These are phyloP conservation scores for Starmerella stigmatis DNA, from an alignment of 805 yeast species.

Conservation along the genomic window DNA sequence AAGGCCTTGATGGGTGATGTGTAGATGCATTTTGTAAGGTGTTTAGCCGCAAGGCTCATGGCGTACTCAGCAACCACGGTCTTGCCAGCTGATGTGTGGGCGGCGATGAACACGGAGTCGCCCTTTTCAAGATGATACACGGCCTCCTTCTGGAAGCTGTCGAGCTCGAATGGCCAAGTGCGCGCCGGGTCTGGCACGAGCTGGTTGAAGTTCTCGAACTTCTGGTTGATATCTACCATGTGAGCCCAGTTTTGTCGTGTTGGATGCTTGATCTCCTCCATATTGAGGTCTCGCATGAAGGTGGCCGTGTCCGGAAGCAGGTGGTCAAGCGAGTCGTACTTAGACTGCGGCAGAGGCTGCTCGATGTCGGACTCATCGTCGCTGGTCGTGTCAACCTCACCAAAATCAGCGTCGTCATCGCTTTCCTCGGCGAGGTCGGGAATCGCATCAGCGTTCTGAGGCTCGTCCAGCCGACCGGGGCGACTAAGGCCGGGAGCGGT, in stretches of 20 bases:
- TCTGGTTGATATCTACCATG: slow-evolving; percentile 76
- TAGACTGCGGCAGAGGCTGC: slow-evolving; percentile 1
- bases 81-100: slow-evolving; percentile 97
- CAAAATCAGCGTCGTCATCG: slow-evolving; percentile 5
- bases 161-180: slow-evolving; percentile 89
- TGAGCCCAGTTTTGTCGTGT: slow-evolving; percentile 79
- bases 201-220: slow-evolving; percentile 72
- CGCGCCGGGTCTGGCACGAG: slow-evolving; percentile 89
- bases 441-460: slow-evolving; percentile 12
- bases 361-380: slow-evolving; percentile 13
- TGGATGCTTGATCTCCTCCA: background rate
- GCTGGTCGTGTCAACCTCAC: slow-evolving; percentile 8
- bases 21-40: slow-evolving; percentile 93
- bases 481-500: slow-evolving; percentile 72
- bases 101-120: slow-evolving; percentile 96
- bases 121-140: slow-evolving; percentile 94
- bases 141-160: slow-evolving; percentile 93
- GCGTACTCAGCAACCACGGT: slow-evolving; percentile 98
- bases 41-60: slow-evolving; percentile 88
- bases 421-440: slow-evolving; percentile 18
- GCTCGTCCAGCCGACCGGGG: slow-evolving; percentile 41
- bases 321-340: slow-evolving; percentile 33
- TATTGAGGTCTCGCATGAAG: slow-evolving; percentile 33
- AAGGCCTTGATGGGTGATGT: slow-evolving; percentile 92
- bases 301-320: slow-evolving; percentile 43